Base-by-base conservation (phyloP, 768 basidiomycete genomes). In the Stropharia rugosoannulata region DNA sequence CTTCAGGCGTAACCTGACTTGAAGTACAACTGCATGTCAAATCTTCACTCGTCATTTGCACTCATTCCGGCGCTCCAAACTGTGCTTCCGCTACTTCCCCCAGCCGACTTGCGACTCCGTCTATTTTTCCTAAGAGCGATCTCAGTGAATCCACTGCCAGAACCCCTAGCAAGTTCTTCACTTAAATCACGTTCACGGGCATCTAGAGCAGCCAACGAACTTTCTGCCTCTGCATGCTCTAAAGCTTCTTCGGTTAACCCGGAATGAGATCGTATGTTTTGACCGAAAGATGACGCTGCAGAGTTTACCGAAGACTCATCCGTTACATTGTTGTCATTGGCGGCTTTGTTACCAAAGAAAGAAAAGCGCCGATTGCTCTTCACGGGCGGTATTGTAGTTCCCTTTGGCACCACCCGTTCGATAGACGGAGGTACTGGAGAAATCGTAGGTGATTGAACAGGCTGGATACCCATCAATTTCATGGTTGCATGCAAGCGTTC, bases 381-480 rank as follows among this genome's bases (percentile, higher is more conserved):
- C 4, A 74, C 63, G 10, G 71, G 64, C 12, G 68, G 70, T 25
- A 68, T 54, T 42, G 64, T 61, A 13, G 69, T 59, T 32, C 62
- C 57, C 49, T 25, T 70, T 55, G 18, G 68, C 53, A 70, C 49
- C 53, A 70, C 49, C 44, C 63, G 63, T 57, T 71, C 62, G 41
- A 73, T 59, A 12, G 63, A 57, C 18, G 70, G 63, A 48, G 68
- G 66, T 39, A 66, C 38, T 19, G 69, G 68, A 38, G 74, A 62
- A 54, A 66, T 64, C 52, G 69, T 58, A 2, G 76, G 66, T n/a
- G 80, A 70, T 12, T 80, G 73, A 5, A 77, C 65, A 29, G 87
- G 84, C 68, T 89, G 85, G 57, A 96, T 92, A 4, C 96, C 96
- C 88, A 95, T 93, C 27, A 96, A 75, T 68, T 93, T 92, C 90